phyloP scores from a whole-genome alignment of 495 filamentous ascomycete genomes.

The Annulohypoxylon nitens region DNA sequence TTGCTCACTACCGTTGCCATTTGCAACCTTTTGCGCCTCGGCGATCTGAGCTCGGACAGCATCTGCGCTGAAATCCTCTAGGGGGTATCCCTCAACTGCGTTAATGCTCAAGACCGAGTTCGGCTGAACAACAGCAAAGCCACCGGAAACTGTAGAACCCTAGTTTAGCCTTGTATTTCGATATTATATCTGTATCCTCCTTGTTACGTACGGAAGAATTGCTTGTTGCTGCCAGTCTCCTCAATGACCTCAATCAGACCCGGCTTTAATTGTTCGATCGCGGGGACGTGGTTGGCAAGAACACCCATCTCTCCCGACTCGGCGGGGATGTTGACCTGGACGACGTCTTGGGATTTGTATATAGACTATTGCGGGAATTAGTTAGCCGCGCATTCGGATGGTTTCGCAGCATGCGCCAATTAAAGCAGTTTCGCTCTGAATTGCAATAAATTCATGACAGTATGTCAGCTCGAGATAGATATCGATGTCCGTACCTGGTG shows the following conservation, averaged over 20 bases:
- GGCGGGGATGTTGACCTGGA: slow-evolving; percentile 98
- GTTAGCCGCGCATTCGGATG: slow-evolving; percentile 34
- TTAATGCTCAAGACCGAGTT: slow-evolving; percentile 97
- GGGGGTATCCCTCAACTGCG: slow-evolving; percentile 91
- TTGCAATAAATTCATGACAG: not conserved
- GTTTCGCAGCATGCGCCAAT: slow-evolving; percentile 25
- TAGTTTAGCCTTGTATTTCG: slow-evolving; percentile 32
- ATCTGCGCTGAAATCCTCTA: slow-evolving; percentile 96
- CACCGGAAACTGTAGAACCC: slow-evolving; percentile 81
- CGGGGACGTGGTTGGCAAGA: slow-evolving; percentile 97
- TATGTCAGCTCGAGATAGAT: not conserved
- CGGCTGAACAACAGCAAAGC: slow-evolving; percentile 96
- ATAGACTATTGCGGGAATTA: slow-evolving; percentile 68
- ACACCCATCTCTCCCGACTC: slow-evolving; percentile 99
- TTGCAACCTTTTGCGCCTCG: slow-evolving; percentile 95
- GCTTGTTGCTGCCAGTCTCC: slow-evolving; percentile 90
- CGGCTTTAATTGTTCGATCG: slow-evolving; percentile 98
- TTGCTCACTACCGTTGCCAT: slow-evolving; percentile 92
- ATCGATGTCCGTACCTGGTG: slow-evolving; percentile 82
- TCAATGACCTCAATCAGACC: slow-evolving; percentile 95
- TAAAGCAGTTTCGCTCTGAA: slow-evolving; percentile 9
- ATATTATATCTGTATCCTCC: slow-evolving; percentile 7
- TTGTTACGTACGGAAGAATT: slow-evolving; percentile 90
- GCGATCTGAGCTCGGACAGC: slow-evolving; percentile 82
- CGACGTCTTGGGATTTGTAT: slow-evolving; percentile 74